A percentile compares a stretch with the other conserved stretches of the same genome.
These are phyloP conservation scores for Tanozyma kutaoensis DNA, from an alignment of 805 yeast genomes.

Conservation along the genomic window DNA sequence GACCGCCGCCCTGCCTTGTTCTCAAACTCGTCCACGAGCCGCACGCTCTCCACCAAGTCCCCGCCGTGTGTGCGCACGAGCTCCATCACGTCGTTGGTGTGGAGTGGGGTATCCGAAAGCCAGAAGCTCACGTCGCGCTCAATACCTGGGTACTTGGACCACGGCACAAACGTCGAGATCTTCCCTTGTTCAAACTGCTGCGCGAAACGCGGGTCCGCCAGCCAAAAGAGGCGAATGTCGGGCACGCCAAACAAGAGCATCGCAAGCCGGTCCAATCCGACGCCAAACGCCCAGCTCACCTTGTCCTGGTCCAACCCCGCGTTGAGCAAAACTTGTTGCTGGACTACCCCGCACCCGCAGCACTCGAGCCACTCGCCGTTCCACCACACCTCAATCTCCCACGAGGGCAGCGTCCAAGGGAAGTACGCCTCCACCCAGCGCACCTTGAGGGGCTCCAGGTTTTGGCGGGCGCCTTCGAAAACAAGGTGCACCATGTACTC, in stretches of 20 bases:
- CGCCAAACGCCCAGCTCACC: constrained; percentile 96
- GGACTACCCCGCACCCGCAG: constrained; percentile 90
- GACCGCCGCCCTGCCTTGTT: constrained; percentile 69
- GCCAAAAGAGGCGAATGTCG: constrained; percentile 90
- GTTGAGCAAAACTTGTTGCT: constrained; percentile 59
- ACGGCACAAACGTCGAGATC: constrained; percentile 69
- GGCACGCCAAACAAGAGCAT: constrained; percentile 94
- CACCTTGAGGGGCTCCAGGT: constrained; percentile 65
- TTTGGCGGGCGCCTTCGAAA: constrained; percentile 53
- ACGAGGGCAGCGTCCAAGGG: constrained; percentile 98
- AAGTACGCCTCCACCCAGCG: constrained; percentile 94
- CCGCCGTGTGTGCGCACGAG: constrained; percentile 75
- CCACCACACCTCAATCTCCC: constrained; percentile 99
- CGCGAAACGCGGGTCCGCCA: constrained; percentile 63
- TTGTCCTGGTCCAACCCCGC: constrained; percentile 50
- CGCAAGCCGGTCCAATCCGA: constrained; percentile 90
- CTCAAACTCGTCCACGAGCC: constrained; percentile 63
- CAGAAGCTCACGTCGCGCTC: constrained; percentile 86
- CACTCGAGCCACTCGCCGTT: constrained; percentile 96
- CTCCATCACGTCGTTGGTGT: constrained; percentile 91
- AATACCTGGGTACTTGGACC: constrained; percentile 84
- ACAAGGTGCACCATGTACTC: constrained; percentile 76
- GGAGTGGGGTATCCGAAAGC: constrained; percentile 41
- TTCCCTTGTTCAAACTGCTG: constrained; percentile 55
- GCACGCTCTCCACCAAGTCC: constrained; percentile 79